Evolutionary conservation across 805 yeast genomes (phyloP), one percentile per base, ranked within the genome.

Genomic region (Ogataea saltuana): DNA sequence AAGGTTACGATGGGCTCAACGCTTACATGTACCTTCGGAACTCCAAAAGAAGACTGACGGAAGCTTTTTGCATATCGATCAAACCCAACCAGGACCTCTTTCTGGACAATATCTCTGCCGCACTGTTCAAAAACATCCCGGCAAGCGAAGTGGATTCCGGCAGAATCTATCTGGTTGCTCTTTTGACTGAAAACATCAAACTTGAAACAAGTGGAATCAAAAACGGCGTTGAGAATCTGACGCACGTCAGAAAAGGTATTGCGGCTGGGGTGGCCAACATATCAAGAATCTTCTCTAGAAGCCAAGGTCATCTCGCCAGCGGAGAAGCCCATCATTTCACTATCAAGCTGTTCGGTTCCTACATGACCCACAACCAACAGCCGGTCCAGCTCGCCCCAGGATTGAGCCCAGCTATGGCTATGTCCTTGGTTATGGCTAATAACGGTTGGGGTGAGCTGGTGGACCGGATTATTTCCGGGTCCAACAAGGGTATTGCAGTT

Each of bases 241-340:
- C 63, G 28, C 59, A 68, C 33, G 74, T 84, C 36, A 80, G 86
- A 57, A 81, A 83, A 57, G 96, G 96, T 44, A 78, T 88, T 12
- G 93, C 91, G 28, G 90, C 89, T 3, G 97, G 97, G 61, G 93
- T 85, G 12, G 77, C 88, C 28, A 95, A 88, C 64, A 82, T 88
- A 37, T 80, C 93, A 4, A 75, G 95, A 52, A 76, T 87, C 18
- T 85, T 88, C 57, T 76, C 88, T 6, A 72, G 76, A 46, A 77
- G 76, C 50, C 76, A 76, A 42, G 88, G 85, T 23, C 71, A 81
- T 22, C 66, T 79, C 39, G 68, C 74, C 9, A 63, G 83, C 13
- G 82, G 89, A 41, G 78, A 78, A 56, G 69, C 88, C 0, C 88
- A 83, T 60, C 84, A 81, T 50, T 85, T 88, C 59, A 72, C 77